A percentile compares a stretch with the other conserved stretches of the same genome.
phyloP scores from a whole-genome alignment of 1,284 basidiomycete species.

The Heterobasidion parviporum region DNA sequence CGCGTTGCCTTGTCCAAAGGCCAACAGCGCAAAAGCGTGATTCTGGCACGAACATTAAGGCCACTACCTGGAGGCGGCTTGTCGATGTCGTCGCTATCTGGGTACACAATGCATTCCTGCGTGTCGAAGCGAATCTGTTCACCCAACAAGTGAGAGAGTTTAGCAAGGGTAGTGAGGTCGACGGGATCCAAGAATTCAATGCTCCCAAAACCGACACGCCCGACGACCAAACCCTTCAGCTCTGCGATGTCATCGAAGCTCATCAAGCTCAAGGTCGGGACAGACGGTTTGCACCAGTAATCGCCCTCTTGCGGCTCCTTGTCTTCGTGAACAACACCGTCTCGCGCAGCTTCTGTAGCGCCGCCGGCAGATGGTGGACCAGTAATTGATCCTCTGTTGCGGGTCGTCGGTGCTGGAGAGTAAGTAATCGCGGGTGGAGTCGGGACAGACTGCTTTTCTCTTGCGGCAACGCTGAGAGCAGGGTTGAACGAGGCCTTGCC shows the following conservation, averaged over 20 bases:
- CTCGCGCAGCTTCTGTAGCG: background rate
- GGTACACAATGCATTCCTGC: conserved; percentile 91
- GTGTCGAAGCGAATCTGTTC: conserved; percentile 85
- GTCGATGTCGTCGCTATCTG: conserved; percentile 73
- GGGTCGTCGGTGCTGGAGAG: conserved; percentile 28
- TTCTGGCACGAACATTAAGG: conserved; percentile 81
- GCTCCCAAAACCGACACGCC: conserved; percentile 86
- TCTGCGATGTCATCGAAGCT: conserved; percentile 67
- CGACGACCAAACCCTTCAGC: conserved; percentile 76
- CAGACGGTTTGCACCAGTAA: conserved; percentile 80
- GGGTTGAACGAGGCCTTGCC: conserved; percentile 65
- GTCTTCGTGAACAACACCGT: conserved; percentile 6
- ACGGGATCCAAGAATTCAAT: conserved; percentile 89
- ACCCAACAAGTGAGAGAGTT: conserved; percentile 80
- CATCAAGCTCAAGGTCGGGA: conserved; percentile 61
- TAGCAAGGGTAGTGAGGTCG: conserved; percentile 82
- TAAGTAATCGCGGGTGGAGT: conserved; percentile 29
- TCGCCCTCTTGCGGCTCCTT: conserved; percentile 69
- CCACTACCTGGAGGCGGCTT: conserved; percentile 81
- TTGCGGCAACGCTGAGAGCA: conserved; percentile 59
- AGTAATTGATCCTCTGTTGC: conserved; percentile 24
- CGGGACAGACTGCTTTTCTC: conserved; percentile 53
- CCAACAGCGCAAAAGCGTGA: conserved; percentile 83
- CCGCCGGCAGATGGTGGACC: background rate
- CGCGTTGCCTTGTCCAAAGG: conserved; percentile 87